Base-by-base conservation (phyloP, 2,329 filamentous ascomycete genomes). In the Amauroascus verrucosus region DNA sequence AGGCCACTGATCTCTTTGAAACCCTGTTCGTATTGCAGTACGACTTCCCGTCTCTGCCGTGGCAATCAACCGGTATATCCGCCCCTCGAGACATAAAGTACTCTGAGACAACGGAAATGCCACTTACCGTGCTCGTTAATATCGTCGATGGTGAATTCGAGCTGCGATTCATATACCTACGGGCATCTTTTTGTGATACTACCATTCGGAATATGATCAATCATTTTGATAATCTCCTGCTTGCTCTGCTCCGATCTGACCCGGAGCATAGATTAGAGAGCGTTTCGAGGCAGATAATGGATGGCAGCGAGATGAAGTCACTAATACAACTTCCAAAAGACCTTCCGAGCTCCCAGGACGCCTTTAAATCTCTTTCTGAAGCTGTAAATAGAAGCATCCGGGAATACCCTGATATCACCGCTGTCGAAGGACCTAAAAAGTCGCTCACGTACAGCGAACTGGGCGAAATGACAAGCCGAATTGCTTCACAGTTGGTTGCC, bases 61-160 rank as follows among this genome's bases (percentile, higher is more conserved):
- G 33, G 33, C 6, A 14, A 18, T 38, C 33, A 62, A 7, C 60
- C 63, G 1, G 59, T 70, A 5, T 72, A 71, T 0, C 67, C 70
- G 1, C 32, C 68, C 38, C 38, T 13, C 3, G 16, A 13, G 20
- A 43, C 16, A 20, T 43, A 18, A 7, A 20, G 8, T 43, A 43
- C 16, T 11, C 11, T 20, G 16, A 43, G 20, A 20, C 20, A 11
- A 43, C 38, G 4, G 14, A 43, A 13, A 16, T 43, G 11, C 38
- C 38, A 43, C 38, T 43, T 4, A 43, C 38, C 13, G 20, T 43
- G 8, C 16, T 43, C 26, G 26, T 30, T 30, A 30, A 30, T 30
- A 30, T 4, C 26, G 26, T 30, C 26, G 26, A 30, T 30, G 26
- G 26, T 30, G 9, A 30, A 30, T 30, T 30, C 9, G 26, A 30